These are phyloP conservation scores for Aspergillus fischeri DNA, from an alignment of 2,329 filamentous ascomycete genomes.

Conservation along the genomic window DNA sequence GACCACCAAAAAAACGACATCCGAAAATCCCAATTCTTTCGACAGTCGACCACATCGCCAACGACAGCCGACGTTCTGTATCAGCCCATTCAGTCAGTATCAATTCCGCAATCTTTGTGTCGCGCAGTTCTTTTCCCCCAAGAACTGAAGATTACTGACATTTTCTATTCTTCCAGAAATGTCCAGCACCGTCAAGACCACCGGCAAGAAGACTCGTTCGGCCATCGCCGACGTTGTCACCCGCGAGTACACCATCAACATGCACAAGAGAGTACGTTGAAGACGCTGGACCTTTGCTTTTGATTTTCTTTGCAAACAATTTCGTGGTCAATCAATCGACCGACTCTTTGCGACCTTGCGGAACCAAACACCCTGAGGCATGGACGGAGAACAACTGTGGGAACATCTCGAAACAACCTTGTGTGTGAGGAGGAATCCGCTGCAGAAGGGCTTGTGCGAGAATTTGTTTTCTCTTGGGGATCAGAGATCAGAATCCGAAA, in stretches of 20 bases:
- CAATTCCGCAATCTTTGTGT: background rate
- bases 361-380: conserved; percentile 14
- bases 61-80: conserved; percentile 33
- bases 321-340: conserved; percentile 1
- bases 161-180: conserved; percentile 49
- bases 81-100: conserved; percentile 35
- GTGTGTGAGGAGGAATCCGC: background rate
- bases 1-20: conserved; percentile 24
- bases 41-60: conserved; percentile 35
- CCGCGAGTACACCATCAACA: conserved; percentile 99
- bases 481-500: conserved; percentile 1
- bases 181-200: conserved; percentile 61
- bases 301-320: conserved; percentile 9
- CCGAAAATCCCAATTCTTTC: conserved; percentile 22
- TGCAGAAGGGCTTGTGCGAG: background rate
- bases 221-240: conserved; percentile 99
- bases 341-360: conserved; percentile 8
- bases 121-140: background rate
- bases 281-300: conserved; percentile 10
- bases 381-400: conserved; percentile 32
- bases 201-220: conserved; percentile 73
- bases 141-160: background rate
- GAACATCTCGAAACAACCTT: background rate
- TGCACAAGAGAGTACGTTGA: conserved; percentile 95
- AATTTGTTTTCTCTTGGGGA: background rate